Percentiles rank a stretch among this genome's conserved stretches.
These are phyloP conservation scores for Cantharellus cinnabarinus DNA, from an alignment of 768 basidiomycete species.

Conservation along the genomic window DNA sequence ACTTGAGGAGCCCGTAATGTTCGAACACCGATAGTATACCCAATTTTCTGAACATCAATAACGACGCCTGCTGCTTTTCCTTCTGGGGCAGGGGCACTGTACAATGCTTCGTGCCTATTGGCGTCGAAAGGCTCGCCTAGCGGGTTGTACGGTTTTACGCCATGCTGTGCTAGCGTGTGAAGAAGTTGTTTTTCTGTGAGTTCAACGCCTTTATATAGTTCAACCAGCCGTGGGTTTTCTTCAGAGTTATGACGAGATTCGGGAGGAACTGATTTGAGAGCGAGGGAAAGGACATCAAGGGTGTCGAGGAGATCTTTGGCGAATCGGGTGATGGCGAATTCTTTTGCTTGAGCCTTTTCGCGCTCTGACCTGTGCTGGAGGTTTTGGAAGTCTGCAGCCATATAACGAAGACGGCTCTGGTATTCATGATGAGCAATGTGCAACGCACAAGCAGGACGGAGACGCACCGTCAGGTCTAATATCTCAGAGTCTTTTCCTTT, in stretches of 20 bases:
- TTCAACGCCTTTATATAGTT: conserved; percentile 65
- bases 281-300: conserved; percentile 73
- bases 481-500: conserved; percentile 45
- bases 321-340: conserved; percentile 84
- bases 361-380: conserved; percentile 77
- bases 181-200: conserved; percentile 81
- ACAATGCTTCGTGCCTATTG: conserved; percentile 86
- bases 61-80: conserved; percentile 78
- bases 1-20: conserved; percentile 90
- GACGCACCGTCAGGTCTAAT: conserved; percentile 63
- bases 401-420: conserved; percentile 74
- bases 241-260: conserved; percentile 8
- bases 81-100: conserved; percentile 68
- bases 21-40: conserved; percentile 88
- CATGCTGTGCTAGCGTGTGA: conserved; percentile 78
- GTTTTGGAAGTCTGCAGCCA: conserved; percentile 91
- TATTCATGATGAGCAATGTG: not conserved
- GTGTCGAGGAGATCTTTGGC: conserved; percentile 76
- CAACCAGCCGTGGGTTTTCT: conserved; percentile 1
- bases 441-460: not conserved
- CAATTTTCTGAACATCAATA: conserved; percentile 74
- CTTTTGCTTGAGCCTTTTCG: conserved; percentile 81
- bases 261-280: conserved; percentile 43
- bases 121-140: conserved; percentile 89
- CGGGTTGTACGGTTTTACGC: conserved; percentile 81